phyloP scores from a whole-genome alignment of 2,329 filamentous ascomycete genomes.

The Fusarium mexicanum region DNA sequence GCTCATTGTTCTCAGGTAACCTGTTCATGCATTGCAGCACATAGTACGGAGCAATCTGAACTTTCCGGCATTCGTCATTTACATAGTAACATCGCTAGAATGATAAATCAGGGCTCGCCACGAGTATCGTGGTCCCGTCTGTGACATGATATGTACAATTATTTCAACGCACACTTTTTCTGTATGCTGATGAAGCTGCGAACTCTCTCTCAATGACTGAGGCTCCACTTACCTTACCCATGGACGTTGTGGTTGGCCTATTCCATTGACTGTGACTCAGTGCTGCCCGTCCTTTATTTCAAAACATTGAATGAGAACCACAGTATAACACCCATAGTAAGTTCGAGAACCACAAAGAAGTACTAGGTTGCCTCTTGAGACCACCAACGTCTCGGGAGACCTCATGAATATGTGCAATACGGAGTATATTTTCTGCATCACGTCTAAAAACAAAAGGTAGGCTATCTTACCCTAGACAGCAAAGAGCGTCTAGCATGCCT shows the following conservation, averaged over 20 bases:
- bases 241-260: background rate
- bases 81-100: background rate
- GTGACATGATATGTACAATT: background rate
- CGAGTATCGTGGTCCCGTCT: background rate
- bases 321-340: too few species aligned
- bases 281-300: background rate
- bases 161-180: background rate
- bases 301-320: background rate
- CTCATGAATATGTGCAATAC: background rate
- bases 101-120: background rate
- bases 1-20: background rate
- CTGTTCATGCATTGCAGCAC: constrained; percentile 7
- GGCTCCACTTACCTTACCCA: background rate
- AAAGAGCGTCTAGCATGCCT: background rate
- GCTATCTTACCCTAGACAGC: background rate
- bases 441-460: background rate
- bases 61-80: background rate
- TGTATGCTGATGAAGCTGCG: background rate
- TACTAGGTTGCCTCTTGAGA: background rate
- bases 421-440: background rate
- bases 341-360: background rate
- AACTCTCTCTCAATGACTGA: background rate
- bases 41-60: background rate
- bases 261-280: constrained; percentile 2
- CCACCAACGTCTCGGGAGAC: background rate